These are phyloP conservation scores for Pestalotiopsis sp. DNA, from an alignment of 2,329 filamentous ascomycete genomes.

Conservation along the genomic window DNA sequence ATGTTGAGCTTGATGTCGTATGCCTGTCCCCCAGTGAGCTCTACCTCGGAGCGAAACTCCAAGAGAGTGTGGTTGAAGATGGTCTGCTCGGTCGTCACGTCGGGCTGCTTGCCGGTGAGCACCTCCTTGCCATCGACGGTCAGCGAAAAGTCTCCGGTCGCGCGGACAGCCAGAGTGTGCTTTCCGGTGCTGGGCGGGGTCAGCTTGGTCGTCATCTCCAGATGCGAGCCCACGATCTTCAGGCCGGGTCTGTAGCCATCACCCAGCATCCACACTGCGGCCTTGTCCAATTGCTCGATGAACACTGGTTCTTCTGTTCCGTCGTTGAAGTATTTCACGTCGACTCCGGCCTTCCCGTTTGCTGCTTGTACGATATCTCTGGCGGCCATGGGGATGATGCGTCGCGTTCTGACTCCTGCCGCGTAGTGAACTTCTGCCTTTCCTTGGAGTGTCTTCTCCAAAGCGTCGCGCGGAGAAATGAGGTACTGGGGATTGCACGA, in stretches of 20 bases:
- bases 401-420: neutral
- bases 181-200: constrained; percentile 15
- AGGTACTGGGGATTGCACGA: constrained; percentile 6
- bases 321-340: constrained; percentile 19
- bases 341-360: constrained; percentile 16
- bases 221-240: constrained; percentile 15
- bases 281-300: constrained; percentile 17
- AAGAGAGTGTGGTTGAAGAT: constrained; percentile 22
- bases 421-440: neutral
- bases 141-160: constrained; percentile 16
- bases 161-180: constrained; percentile 17
- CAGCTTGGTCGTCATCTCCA: constrained; percentile 17
- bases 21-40: constrained; percentile 11
- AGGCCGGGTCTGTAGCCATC: constrained; percentile 17
- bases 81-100: constrained; percentile 19
- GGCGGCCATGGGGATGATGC: constrained; percentile 16
- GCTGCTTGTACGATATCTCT: constrained; percentile 6
- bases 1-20: constrained; percentile 17
- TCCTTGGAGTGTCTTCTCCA: neutral
- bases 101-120: constrained; percentile 13
- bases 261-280: constrained; percentile 21
- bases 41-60: constrained; percentile 15
- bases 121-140: constrained; percentile 16
- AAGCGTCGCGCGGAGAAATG: neutral
- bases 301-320: constrained; percentile 12